These are phyloP conservation scores for Candida tetrigidarum DNA, from an alignment of 1,139 yeast genomes.

Conservation along the genomic window DNA sequence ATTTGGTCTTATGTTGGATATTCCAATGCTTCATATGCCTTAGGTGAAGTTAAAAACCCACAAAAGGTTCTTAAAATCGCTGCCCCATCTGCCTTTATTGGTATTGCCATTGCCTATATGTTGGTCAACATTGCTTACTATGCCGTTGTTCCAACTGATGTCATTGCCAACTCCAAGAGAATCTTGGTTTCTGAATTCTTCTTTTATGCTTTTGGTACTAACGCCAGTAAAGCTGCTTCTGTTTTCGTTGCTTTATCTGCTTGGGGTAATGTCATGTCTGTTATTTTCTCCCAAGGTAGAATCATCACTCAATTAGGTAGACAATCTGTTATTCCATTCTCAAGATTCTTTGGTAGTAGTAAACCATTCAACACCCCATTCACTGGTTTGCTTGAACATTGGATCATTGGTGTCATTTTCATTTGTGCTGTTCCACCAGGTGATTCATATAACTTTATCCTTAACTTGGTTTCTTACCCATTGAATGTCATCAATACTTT, in stretches of 20 bases:
- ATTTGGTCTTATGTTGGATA: constrained; percentile 82
- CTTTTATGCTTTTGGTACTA: constrained; percentile 47
- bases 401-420: constrained; percentile 52
- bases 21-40: constrained; percentile 80
- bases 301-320: constrained; percentile 53
- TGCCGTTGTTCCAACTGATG: constrained; percentile 60
- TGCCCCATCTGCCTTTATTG: constrained; percentile 55
- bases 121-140: constrained; percentile 60
- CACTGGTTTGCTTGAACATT: constrained; percentile 64
- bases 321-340: constrained; percentile 52
- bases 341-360: constrained; percentile 47
- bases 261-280: constrained; percentile 53
- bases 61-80: constrained; percentile 45
- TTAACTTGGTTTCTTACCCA: constrained; percentile 54
- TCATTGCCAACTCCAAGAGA: constrained; percentile 45
- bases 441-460: constrained; percentile 52
- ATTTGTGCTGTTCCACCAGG: constrained; percentile 51
- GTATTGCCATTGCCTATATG: constrained; percentile 70
- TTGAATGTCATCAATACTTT: constrained; percentile 55
- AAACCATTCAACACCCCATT: constrained; percentile 50
- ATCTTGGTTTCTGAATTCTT: constrained; percentile 53
- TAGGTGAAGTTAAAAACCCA: constrained; percentile 72
- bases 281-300: constrained; percentile 54
- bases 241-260: constrained; percentile 55
- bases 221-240: constrained; percentile 52